Evolutionary conservation across 2,329 filamentous ascomycete species (phyloP).

Genomic region (Chaetomiaceae sp.): DNA sequence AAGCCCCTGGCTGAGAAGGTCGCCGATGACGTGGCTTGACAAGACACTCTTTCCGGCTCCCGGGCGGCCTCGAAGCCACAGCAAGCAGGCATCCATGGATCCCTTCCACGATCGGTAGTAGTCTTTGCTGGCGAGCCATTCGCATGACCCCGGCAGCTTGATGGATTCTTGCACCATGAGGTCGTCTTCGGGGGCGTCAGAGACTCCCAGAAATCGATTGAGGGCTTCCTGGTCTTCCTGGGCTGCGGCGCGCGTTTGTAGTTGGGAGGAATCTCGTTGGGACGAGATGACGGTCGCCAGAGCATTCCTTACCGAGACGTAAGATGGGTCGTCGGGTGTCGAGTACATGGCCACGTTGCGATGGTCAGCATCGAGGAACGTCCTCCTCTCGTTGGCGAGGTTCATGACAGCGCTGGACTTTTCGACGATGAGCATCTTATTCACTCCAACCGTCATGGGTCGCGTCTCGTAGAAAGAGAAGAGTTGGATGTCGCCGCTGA

Average conservation of each 20-base stretch:
- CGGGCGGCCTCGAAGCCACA: conserved; percentile 23
- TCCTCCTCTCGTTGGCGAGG: conserved; percentile 28
- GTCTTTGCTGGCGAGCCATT: conserved; percentile 14
- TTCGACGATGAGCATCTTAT: conserved; percentile 30
- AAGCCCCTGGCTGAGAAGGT: conserved; percentile 4
- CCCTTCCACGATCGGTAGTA: conserved; percentile 15
- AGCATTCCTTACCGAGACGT: conserved; percentile 28
- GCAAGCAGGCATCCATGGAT: background rate
- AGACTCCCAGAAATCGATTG: conserved; percentile 10
- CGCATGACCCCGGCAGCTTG: conserved; percentile 11
- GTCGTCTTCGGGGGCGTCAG: conserved; percentile 20
- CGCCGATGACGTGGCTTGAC: conserved; percentile 15
- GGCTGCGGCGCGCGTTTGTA: background rate
- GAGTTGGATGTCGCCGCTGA: conserved; percentile 24
- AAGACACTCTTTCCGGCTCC: conserved; percentile 25
- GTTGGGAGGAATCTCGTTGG: background rate
- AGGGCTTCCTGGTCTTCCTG: conserved; percentile 4
- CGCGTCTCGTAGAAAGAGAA: conserved; percentile 34
- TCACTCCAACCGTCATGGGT: conserved; percentile 26
- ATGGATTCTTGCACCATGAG: conserved; percentile 9
- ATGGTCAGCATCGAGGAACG: conserved; percentile 31
- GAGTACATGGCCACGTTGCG: conserved; percentile 29
- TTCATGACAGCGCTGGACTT: conserved; percentile 31
- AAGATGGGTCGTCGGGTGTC: conserved; percentile 25
- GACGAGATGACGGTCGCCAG: conserved; percentile 17